A percentile compares a stretch with the other conserved stretches of the same genome.
phyloP scores from a whole-genome alignment of 2,329 filamentous ascomycete genomes.

The Fusarium citri region DNA sequence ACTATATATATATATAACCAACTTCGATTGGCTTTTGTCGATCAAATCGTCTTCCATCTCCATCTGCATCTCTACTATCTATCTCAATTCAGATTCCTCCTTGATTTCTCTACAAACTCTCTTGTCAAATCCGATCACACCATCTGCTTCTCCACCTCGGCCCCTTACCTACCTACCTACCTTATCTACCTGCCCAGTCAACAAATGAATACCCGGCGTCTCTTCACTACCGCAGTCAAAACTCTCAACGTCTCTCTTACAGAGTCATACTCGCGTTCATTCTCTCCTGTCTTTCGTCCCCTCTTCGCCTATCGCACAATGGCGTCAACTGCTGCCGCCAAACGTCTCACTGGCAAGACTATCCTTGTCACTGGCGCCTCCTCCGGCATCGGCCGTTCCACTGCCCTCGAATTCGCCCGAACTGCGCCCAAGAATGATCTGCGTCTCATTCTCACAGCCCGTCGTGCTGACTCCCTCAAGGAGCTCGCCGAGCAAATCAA shows the following conservation, averaged over 20 bases:
- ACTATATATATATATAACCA: neutral
- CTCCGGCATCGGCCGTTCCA: conserved; percentile 86
- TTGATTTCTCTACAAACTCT: conserved; percentile 1
- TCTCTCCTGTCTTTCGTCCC: conserved; percentile 10
- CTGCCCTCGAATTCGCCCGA: conserved; percentile 91
- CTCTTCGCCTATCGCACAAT: conserved; percentile 52
- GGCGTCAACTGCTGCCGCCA: conserved; percentile 72
- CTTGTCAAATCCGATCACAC: conserved; percentile 26
- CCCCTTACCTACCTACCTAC: neutral
- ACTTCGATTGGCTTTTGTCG: neutral
- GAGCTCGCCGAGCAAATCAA: conserved; percentile 81
- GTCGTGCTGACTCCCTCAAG: conserved; percentile 81
- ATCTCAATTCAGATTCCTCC: neutral
- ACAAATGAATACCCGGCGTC: conserved; percentile 39
- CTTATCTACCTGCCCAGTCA: conserved; percentile 14
- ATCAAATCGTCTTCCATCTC: neutral
- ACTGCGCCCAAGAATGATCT: conserved; percentile 81
- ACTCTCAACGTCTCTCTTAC: conserved; percentile 31
- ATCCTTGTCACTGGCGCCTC: conserved; percentile 92
- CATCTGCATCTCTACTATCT: neutral
- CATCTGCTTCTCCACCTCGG: conserved; percentile 33
- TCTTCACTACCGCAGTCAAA: conserved; percentile 30
- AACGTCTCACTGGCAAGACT: conserved; percentile 93
- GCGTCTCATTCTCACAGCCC: conserved; percentile 88
- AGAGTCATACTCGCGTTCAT: neutral